A percentile compares a stretch with the other conserved stretches of the same genome.
Evolutionary conservation across 2,329 filamentous ascomycete genomes (phyloP).

Genomic region (Cercospora beticola): DNA sequence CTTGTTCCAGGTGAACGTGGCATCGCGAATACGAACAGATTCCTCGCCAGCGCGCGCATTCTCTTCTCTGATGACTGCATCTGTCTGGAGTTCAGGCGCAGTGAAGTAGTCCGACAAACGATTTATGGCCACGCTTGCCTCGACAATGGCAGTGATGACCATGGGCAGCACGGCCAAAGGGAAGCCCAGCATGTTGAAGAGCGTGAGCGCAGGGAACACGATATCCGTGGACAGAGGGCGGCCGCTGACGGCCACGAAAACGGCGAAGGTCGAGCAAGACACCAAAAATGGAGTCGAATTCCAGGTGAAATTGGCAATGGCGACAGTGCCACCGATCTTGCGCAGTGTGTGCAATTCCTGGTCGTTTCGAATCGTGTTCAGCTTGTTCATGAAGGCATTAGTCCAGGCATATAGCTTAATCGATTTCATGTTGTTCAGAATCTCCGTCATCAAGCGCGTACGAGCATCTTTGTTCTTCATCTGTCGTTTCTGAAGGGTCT

Average conservation of each 20-base stretch:
- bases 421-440: constrained; percentile 99
- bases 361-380: constrained; percentile 95
- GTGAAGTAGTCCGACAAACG: constrained; percentile 81
- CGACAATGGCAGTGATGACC: constrained; percentile 95
- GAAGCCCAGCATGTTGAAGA: constrained; percentile 96
- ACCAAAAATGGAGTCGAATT: constrained; percentile 96
- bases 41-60: constrained; percentile 79
- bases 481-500: constrained; percentile 88
- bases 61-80: constrained; percentile 72
- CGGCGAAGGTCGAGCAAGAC: constrained; percentile 91
- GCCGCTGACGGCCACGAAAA: constrained; percentile 84
- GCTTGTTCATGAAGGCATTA: constrained; percentile 92
- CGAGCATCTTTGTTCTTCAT: constrained; percentile 99
- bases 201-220: constrained; percentile 85
- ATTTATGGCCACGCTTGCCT: constrained; percentile 87
- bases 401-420: constrained; percentile 98
- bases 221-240: constrained; percentile 86
- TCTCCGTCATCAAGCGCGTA: constrained; percentile 92
- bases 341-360: constrained; percentile 91
- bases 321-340: constrained; percentile 92
- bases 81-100: constrained; percentile 84
- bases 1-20: constrained; percentile 92
- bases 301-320: constrained; percentile 97
- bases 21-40: constrained; percentile 77
- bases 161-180: constrained; percentile 91